Evolutionary conservation across 1,284 basidiomycete genomes (phyloP).

Genomic region (Tremellales sp.): DNA sequence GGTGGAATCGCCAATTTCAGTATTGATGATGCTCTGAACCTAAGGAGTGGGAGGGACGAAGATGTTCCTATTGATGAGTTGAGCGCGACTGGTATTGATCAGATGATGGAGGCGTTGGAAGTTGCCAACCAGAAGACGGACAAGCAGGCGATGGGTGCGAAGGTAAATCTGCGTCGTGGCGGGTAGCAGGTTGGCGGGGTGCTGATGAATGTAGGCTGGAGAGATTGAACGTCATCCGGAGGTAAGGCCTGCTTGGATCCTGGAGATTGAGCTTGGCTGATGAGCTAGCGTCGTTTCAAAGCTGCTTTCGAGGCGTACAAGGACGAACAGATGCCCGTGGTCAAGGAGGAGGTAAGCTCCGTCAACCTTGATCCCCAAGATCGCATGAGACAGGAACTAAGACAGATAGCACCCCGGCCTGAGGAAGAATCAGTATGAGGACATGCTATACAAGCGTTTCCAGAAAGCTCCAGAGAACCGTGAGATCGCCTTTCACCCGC

Average conservation of each 20-base stretch:
- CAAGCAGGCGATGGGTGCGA: conserved; percentile 73
- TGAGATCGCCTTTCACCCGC: conserved; percentile 13
- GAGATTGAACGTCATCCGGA: conserved; percentile 90
- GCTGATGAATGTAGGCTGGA: conserved; percentile 57
- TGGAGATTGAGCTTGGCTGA: conserved; percentile 5
- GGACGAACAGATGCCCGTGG: conserved; percentile 76
- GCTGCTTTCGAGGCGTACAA: conserved; percentile 89
- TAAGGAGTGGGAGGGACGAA: conserved; percentile 45
- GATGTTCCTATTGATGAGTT: conserved; percentile 54
- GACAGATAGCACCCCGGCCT: conserved; percentile 41
- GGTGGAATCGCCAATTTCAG: conserved; percentile 31
- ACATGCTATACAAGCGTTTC: conserved; percentile 48
- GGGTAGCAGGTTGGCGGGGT: background rate
- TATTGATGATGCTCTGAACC: conserved; percentile 62
- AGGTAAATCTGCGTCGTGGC: conserved; percentile 23
- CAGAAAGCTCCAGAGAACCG: conserved; percentile 49
- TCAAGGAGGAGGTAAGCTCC: conserved; percentile 64
- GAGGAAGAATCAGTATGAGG: conserved; percentile 48
- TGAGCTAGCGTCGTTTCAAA: conserved; percentile 78
- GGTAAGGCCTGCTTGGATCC: conserved; percentile 53
- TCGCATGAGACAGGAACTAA: background rate
- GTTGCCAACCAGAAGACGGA: conserved; percentile 88
- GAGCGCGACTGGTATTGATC: conserved; percentile 82
- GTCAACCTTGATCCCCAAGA: no score
- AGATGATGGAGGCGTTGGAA: conserved; percentile 83